phyloP scores from a whole-genome alignment of 2,329 filamentous ascomycete species.

The Penicillium sp. region DNA sequence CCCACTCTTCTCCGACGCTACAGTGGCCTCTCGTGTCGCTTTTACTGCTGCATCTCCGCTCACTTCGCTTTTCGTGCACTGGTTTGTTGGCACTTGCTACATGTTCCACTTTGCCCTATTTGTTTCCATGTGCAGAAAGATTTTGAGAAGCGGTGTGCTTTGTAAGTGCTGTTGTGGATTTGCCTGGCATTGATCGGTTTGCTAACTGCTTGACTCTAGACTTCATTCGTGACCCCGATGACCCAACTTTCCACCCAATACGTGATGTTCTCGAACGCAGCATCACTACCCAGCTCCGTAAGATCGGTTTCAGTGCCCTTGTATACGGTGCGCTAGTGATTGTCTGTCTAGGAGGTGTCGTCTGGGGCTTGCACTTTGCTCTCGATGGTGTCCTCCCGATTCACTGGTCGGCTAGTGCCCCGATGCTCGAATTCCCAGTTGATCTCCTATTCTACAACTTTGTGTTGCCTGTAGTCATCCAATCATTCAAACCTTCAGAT shows the following conservation, averaged over 20 bases:
- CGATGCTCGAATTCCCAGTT: slow-evolving; percentile 85
- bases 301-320: slow-evolving; percentile 90
- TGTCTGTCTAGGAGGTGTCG: slow-evolving; percentile 84
- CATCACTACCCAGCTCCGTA: slow-evolving; percentile 82
- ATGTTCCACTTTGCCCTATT: slow-evolving; percentile 99
- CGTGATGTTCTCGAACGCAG: slow-evolving; percentile 91
- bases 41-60: slow-evolving; percentile 73
- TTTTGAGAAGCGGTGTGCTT: slow-evolving; percentile 86
- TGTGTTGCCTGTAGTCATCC: slow-evolving; percentile 77
- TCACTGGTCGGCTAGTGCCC: slow-evolving; percentile 85
- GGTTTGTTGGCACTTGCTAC: slow-evolving; percentile 97
- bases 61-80: slow-evolving; percentile 91
- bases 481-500: slow-evolving; percentile 75
- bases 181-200: neutral
- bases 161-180: slow-evolving; percentile 49
- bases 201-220: slow-evolving; percentile 42
- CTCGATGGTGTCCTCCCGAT: slow-evolving; percentile 72
- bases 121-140: slow-evolving; percentile 97
- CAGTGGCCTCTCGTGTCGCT: slow-evolving; percentile 63
- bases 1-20: slow-evolving; percentile 76
- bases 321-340: slow-evolving; percentile 92
- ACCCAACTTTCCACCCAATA: slow-evolving; percentile 95
- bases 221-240: slow-evolving; percentile 95
- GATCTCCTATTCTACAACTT: slow-evolving; percentile 96
- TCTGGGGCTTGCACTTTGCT: slow-evolving; percentile 71